Conservation (phyloP, 495 filamentous ascomycete species). For the Aspergillus conjunctus region DNA sequence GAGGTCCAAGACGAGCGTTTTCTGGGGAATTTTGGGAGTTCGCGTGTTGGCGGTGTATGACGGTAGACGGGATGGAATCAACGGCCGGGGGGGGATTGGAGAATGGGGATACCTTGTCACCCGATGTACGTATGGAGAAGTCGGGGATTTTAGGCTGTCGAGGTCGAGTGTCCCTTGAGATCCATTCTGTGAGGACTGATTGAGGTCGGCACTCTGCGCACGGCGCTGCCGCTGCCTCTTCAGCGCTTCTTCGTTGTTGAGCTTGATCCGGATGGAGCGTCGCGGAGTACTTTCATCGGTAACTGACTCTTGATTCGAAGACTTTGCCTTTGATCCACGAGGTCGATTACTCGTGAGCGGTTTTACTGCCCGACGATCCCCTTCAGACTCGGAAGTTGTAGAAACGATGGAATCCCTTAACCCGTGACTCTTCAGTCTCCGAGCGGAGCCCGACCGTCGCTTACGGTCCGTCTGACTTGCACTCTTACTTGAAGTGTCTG, state of each 20-base stretch:
- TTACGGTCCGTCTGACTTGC: slow-evolving; percentile 30
- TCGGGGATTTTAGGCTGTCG: slow-evolving; percentile 78
- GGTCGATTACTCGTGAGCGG: slow-evolving; percentile 30
- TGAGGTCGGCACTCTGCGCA: slow-evolving; percentile 38
- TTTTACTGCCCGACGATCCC: slow-evolving; percentile 35
- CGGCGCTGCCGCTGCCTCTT: slow-evolving; percentile 56
- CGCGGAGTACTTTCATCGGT: slow-evolving; percentile 67
- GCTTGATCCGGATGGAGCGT: slow-evolving; percentile 87
- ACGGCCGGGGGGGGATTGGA: slow-evolving; percentile 82
- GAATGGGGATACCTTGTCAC: slow-evolving; percentile 88
- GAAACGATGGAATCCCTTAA: slow-evolving; percentile 46
- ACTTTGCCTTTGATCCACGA: slow-evolving; percentile 57
- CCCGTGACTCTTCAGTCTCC: slow-evolving; percentile 37
- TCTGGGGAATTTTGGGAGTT: slow-evolving; percentile 60
- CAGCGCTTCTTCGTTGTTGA: slow-evolving; percentile 74
- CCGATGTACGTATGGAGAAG: slow-evolving; percentile 69
- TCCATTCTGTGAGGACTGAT: slow-evolving; percentile 35
- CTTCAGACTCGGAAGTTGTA: slow-evolving; percentile 53
- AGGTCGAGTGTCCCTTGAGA: slow-evolving; percentile 37
- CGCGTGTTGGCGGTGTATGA: slow-evolving; percentile 66
- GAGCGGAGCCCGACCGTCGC: slow-evolving; percentile 40
- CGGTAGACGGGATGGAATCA: slow-evolving; percentile 82
- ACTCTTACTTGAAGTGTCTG: slow-evolving; percentile 34
- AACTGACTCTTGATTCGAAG: slow-evolving; percentile 35
- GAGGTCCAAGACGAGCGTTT: slow-evolving; percentile 92